Percentiles rank a stretch among this genome's conserved stretches.
Conservation (phyloP, 2,329 filamentous ascomycete genomes). For the Apiospora hydei region DNA sequence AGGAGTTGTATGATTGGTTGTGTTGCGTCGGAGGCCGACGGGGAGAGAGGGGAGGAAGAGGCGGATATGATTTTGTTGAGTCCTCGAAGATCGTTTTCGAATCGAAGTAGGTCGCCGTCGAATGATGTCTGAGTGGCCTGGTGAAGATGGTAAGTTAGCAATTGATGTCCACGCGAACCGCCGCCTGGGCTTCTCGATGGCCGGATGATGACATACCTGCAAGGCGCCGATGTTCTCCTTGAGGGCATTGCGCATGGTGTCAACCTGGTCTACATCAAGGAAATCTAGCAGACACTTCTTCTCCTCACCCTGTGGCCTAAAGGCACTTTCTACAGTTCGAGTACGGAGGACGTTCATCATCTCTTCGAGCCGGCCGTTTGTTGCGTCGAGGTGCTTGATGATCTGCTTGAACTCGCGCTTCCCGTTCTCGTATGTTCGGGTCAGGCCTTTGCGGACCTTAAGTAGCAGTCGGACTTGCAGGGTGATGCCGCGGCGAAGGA, state of each 20-base stretch:
- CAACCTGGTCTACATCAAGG: constrained; percentile 75
- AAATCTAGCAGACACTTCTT: constrained; percentile 76
- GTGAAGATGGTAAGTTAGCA: constrained; percentile 26
- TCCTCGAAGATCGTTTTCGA: constrained; percentile 75
- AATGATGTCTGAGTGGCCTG: constrained; percentile 74
- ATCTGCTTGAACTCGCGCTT: constrained; percentile 67
- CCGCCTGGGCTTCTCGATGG: not conserved
- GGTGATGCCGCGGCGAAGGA: constrained; percentile 68
- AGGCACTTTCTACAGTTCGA: constrained; percentile 69
- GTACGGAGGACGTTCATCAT: constrained; percentile 71
- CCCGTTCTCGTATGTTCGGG: constrained; percentile 63
- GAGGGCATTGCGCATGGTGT: constrained; percentile 69
- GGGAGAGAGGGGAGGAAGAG: constrained; percentile 44
- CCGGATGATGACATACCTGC: constrained; percentile 55
- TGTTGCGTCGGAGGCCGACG: constrained; percentile 46
- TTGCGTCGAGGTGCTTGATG: constrained; percentile 70
- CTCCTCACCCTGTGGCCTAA: constrained; percentile 65
- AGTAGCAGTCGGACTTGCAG: constrained; percentile 62
- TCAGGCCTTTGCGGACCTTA: constrained; percentile 59
- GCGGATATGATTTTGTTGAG: constrained; percentile 66
- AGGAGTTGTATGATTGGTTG: constrained; percentile 61
- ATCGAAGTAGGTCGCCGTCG: constrained; percentile 75
- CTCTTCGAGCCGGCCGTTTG: constrained; percentile 68
- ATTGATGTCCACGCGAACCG: constrained; percentile 1
- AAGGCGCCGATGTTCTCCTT: constrained; percentile 76